Evolutionary conservation across 805 yeast species (phyloP), one percentile per base, ranked within the genome.

Genomic region (Starmerella etchellsii): DNA sequence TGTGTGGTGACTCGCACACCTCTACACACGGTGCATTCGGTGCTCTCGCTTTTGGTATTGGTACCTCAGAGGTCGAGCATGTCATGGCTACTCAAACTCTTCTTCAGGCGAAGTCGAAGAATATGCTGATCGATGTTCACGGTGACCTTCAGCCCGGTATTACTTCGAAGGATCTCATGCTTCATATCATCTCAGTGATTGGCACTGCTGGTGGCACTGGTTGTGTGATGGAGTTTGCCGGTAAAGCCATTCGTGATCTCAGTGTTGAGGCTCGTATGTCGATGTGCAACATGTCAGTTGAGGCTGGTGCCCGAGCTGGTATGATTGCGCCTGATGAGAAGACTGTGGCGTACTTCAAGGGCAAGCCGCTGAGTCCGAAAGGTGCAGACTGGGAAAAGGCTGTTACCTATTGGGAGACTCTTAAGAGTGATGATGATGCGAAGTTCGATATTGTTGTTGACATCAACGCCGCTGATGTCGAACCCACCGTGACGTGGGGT

Each of bases 141-240:
- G 98, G 98, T 49, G 81, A 80, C 52, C 72, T 91, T 52, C 64
- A 69, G 29, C 81, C 81, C 30, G 97, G 96, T 39, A 79, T 91
- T 62, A 88, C 98, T 16, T 91, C 97, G 34, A 91, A 91, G 70
- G 98, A 91, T 66, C 69, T 91, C 54, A 78, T 91, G 51, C 71
- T 91, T 46, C 97, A 91, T 61, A 91, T 91, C 33, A 91, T 91
- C 57, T 95, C 96, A 54, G 76, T 78, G 39, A 91, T 91, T 58
- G 98, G 98, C 66, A 91, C 98, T 51, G 98, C 98, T 46, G 98
- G 98, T 65, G 98, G 98, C 67, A 91, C 97, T 44, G 98, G 98
- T 40, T 69, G 76, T 55, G 98, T 91, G 43, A 82, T 91, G 60
- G 98, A 91, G 67, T 91, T 88, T 65, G 91, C 94, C 36, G 98